Evolutionary conservation across 768 basidiomycete genomes (phyloP), one percentile per base, ranked within the genome.

Genomic region (Russula lepida): DNA sequence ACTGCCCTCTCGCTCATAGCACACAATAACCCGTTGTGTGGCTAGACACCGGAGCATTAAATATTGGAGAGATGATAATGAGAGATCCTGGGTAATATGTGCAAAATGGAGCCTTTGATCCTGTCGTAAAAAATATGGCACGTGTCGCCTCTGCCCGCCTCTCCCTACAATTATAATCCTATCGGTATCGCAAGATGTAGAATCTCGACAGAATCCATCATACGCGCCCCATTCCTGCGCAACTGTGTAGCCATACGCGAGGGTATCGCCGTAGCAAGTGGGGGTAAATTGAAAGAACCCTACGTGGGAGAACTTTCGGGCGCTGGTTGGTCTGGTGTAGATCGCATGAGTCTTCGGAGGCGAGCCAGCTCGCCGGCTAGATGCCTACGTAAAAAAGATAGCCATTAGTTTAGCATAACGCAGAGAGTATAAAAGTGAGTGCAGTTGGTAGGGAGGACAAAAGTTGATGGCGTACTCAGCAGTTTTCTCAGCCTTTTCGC

Each of bases 301-400:
- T 63, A 63, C 46, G 56, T 58, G 37, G 62, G 56, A 28, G 46
- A 58, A 30, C 39, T 27, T 39, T 63, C 61, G 7, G 64, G 19
- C 43, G 13, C 27, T 11, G 63, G 47, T 27, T 54, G 54, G 46
- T 77, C 74, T 66, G 35, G 35, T 37, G 81, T 78, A 43, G 74
- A 73, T 68, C 81, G 86, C 83, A 92, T 90, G 43, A 92, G 77
- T 66, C 89, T 79, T 68, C 86, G 78, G 68, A 92, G 73, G 59
- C 87, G 78, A 52, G 82, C 79, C 48, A 91, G 75, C 70, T 91
- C 89, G 30, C 76, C 74, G 6, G 85, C 75, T 32, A 90, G 71
- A 33, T 75, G 73, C 68, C 88, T 88, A 67, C 28, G 56, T 39
- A 61, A 47, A 35, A 64, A 6, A 19, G 55, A 35, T 37, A 8